Base-by-base conservation (phyloP, 192 early-diverging fungal genomes). In the Rhizophagus prolifer region DNA sequence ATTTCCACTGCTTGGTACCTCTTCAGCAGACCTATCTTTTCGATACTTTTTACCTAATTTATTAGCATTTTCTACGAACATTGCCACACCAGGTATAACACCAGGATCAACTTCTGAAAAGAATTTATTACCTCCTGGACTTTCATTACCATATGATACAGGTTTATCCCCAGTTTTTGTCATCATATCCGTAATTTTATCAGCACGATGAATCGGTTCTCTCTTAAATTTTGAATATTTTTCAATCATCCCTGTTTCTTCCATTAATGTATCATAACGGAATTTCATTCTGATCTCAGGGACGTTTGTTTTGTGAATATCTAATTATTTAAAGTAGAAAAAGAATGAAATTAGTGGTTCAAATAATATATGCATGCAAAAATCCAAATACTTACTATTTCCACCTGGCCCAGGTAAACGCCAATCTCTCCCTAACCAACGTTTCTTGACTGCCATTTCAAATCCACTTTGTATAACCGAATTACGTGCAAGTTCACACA, bases 401-500 rank as follows among this genome's bases (percentile, higher is more conserved):
- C 90, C 90, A 26, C 84, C 88, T 31, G 91, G 89, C 1, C 95
- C 94, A 8, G 94, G 91, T 58, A 90, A 78, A 70, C 89, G 77
- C 85, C 92, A 97, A 16, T 85, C 78, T 14, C 90, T 84, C 21
- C 97, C 97, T 9, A 98, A 82, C 95, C 95, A 98, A 70, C 93
- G 93, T 36, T 91, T 89, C 87, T 97, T 98, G 78, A 96, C 84
- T 69, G 89, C 83, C 60, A 90, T 86, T 78, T 98, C 96, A 86
- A 92, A 98, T 4, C 96, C 96, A 84, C 91, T 92, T 79, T 97
- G 95, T 10, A 93, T 80, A 3, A 94, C 92, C 44, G 93, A 94
- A 84, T 97, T 96, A 68, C 94, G 88, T 1, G 96, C 93, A 70
- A 98, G 86, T 80, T 98, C 96, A 81, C 95, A 96, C 94, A 97